Evolutionary conservation across 1,139 yeast genomes (phyloP).

Genomic region (Arxiozyma slooffiae): DNA sequence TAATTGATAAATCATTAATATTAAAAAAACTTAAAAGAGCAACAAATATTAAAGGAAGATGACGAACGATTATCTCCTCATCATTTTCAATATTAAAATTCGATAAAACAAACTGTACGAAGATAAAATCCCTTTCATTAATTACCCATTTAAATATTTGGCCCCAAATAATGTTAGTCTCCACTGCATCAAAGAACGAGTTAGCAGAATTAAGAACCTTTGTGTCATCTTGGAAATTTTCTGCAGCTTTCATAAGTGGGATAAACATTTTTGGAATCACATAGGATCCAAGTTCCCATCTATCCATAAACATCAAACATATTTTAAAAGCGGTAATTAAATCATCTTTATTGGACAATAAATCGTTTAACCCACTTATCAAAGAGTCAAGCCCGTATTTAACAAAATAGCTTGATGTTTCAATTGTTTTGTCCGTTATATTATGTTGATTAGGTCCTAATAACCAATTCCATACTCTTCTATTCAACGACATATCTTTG

Average conservation of each 20-base stretch:
- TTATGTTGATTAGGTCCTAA: conserved; percentile 48
- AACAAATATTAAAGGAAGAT: conserved; percentile 61
- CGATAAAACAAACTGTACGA: conserved; percentile 49
- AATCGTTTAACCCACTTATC: conserved; percentile 42
- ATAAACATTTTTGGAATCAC: conserved; percentile 61
- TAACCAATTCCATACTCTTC: conserved; percentile 88
- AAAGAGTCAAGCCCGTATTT: conserved; percentile 45
- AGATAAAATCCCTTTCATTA: conserved; percentile 30
- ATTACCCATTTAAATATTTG: conserved; percentile 40
- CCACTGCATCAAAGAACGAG: conserved; percentile 75
- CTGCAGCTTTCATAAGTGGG: conserved; percentile 45
- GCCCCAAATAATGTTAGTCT: conserved; percentile 68
- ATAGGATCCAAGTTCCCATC: conserved; percentile 83
- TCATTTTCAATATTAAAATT: conserved; percentile 62
- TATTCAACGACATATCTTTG: conserved; percentile 85
- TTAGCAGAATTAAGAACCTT: conserved; percentile 52
- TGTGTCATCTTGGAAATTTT: conserved; percentile 20
- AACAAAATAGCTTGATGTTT: conserved; percentile 44
- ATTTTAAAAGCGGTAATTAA: conserved; percentile 44
- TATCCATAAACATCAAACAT: conserved; percentile 66
- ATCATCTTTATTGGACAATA: conserved; percentile 34
- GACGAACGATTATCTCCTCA: conserved; percentile 73
- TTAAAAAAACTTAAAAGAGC: conserved; percentile 32
- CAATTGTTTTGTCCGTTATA: conserved; percentile 5
- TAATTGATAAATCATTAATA: neutral